phyloP scores from a whole-genome alignment of 495 filamentous ascomycete species.

The Schizothecium vesticola region DNA sequence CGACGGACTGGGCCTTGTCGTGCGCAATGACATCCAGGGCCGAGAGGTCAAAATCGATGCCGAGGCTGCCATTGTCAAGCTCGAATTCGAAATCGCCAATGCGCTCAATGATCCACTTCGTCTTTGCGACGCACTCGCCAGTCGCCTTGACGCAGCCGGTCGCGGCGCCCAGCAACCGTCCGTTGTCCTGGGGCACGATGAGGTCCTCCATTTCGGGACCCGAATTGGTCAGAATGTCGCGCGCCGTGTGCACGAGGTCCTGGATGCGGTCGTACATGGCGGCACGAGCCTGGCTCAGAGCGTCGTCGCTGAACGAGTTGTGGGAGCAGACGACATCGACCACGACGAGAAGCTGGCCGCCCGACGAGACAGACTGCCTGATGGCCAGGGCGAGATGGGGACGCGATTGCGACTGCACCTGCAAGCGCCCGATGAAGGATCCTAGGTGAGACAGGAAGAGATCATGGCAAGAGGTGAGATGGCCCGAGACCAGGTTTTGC shows the following conservation, averaged over 20 bases:
- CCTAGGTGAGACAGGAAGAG: conserved; percentile 81
- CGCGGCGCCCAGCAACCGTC: conserved; percentile 69
- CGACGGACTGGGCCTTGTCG: conserved; percentile 14
- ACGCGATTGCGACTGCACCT: conserved; percentile 82
- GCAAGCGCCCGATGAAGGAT: conserved; percentile 84
- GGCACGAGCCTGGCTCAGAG: conserved; percentile 63
- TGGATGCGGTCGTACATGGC: conserved; percentile 75
- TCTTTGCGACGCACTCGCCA: conserved; percentile 83
- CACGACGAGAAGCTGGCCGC: conserved; percentile 67
- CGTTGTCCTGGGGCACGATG: conserved; percentile 75
- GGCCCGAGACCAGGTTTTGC: conserved; percentile 52
- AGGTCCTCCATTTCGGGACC: conserved; percentile 63
- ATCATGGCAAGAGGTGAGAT: conserved; percentile 74
- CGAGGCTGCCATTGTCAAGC: conserved; percentile 39
- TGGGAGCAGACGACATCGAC: conserved; percentile 81
- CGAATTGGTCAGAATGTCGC: conserved; percentile 64
- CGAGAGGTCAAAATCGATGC: conserved; percentile 44
- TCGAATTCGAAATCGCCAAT: conserved; percentile 94
- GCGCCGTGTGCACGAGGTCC: conserved; percentile 72
- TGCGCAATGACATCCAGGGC: conserved; percentile 31
- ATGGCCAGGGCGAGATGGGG: conserved; percentile 65
- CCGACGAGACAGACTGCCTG: conserved; percentile 75
- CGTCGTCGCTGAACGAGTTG: conserved; percentile 57
- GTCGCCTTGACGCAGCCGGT: conserved; percentile 86
- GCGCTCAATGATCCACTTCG: conserved; percentile 77